These are phyloP conservation scores for Dactylellina drechsleri DNA, from an alignment of 2,329 filamentous ascomycete species.

Conservation along the genomic window DNA sequence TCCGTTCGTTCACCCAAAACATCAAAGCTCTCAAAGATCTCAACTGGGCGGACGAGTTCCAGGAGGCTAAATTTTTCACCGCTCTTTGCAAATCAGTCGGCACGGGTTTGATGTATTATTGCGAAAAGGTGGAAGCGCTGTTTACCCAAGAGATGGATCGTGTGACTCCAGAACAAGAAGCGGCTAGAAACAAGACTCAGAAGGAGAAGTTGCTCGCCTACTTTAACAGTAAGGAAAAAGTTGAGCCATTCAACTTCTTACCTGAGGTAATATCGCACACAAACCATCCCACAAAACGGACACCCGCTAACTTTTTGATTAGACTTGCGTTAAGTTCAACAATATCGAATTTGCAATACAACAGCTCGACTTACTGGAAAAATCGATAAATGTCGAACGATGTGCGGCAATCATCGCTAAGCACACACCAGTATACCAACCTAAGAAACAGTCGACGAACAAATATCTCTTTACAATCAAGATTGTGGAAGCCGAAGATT, in stretches of 20 bases:
- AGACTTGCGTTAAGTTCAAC: slow-evolving; percentile 98
- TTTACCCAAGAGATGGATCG: slow-evolving; percentile 95
- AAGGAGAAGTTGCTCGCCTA: slow-evolving; percentile 94
- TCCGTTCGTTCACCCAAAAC: slow-evolving; percentile 90
- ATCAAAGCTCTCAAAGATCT: slow-evolving; percentile 86
- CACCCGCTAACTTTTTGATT: slow-evolving; percentile 22
- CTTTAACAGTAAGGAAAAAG: slow-evolving; percentile 89
- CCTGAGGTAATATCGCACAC: slow-evolving; percentile 73
- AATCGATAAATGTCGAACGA: slow-evolving; percentile 87
- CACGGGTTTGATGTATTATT: slow-evolving; percentile 84
- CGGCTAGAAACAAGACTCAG: slow-evolving; percentile 77
- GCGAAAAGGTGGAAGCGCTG: slow-evolving; percentile 84
- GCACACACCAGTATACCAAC: slow-evolving; percentile 73
- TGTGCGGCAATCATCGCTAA: slow-evolving; percentile 84
- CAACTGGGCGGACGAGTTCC: slow-evolving; percentile 91
- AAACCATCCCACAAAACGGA: slow-evolving; percentile 58
- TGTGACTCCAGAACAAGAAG: slow-evolving; percentile 85
- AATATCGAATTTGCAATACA: slow-evolving; percentile 95
- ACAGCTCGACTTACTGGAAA: slow-evolving; percentile 89
- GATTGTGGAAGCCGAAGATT: slow-evolving; percentile 94
- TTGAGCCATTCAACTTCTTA: slow-evolving; percentile 96
- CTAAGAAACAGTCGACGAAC: slow-evolving; percentile 74
- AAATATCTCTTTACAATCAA: slow-evolving; percentile 99
- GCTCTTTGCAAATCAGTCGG: slow-evolving; percentile 86
- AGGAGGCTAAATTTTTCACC: slow-evolving; percentile 98